Conservation (phyloP, 306 rosid genomes). For the Trifolium subterraneum region DNA sequence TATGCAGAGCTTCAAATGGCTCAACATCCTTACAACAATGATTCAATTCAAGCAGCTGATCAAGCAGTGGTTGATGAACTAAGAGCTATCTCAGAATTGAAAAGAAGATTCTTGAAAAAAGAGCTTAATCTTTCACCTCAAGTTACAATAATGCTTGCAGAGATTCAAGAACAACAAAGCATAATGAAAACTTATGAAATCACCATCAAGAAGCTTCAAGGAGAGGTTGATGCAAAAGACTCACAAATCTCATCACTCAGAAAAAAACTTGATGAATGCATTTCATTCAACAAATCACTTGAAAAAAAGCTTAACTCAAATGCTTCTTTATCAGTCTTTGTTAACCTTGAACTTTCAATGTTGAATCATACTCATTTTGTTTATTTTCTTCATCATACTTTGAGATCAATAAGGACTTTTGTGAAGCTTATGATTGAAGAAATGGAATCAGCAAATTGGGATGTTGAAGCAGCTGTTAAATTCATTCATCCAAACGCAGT, state of each 20-base stretch:
- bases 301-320: conserved; percentile 73
- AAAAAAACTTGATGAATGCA: conserved; percentile 50
- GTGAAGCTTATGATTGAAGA: conserved; percentile 70
- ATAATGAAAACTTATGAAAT: conserved; percentile 86
- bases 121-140: conserved; percentile 91
- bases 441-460: conserved; percentile 93
- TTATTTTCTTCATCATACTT: conserved; percentile 58
- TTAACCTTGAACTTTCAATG: conserved; percentile 46
- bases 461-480: conserved; percentile 69
- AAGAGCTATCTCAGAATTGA: conserved; percentile 72
- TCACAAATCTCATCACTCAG: conserved; percentile 34
- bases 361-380: conserved; percentile 64
- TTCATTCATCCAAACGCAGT: conserved; percentile 67
- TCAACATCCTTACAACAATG: conserved; percentile 79
- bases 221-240: conserved; percentile 55
- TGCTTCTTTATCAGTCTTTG: conserved; percentile 66
- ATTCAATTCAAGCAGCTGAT: conserved; percentile 79
- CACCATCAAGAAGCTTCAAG: conserved; percentile 68
- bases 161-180: conserved; percentile 94
- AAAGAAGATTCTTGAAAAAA: conserved; percentile 66
- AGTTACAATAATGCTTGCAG: conserved; percentile 85
- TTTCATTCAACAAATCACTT: conserved; percentile 49
- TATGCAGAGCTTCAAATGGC: conserved; percentile 98
- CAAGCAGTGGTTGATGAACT: conserved; percentile 85
- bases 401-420: conserved; percentile 61